These are phyloP conservation scores for Prototheca cutis DNA, from an alignment of 163 green algal genomes.

Conservation along the genomic window DNA sequence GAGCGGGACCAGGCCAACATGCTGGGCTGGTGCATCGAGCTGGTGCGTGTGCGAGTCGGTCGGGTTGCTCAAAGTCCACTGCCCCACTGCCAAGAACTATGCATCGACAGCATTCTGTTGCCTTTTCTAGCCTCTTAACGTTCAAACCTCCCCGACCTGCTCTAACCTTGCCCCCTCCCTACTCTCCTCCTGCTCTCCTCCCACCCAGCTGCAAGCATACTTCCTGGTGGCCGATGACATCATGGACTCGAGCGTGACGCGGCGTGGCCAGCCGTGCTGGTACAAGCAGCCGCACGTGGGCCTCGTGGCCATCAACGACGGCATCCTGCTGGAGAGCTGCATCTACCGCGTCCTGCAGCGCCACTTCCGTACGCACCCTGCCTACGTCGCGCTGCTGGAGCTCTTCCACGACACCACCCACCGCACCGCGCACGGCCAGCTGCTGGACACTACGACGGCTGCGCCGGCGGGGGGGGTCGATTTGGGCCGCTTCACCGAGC, in stretches of 20 bases:
- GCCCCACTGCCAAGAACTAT: no score
- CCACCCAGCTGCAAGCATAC: conserved; percentile 81
- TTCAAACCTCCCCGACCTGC: no score
- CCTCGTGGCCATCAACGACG: conserved; percentile 94
- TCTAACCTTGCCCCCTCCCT: not conserved
- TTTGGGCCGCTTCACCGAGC: conserved; percentile 63
- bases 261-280: conserved; percentile 95
- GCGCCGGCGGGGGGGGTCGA: conserved; percentile 39
- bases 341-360: conserved; percentile 88
- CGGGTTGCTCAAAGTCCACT: no score
- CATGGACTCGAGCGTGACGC: conserved; percentile 94
- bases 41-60: conserved; percentile 36
- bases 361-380: conserved; percentile 46
- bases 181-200: not conserved
- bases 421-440: conserved; percentile 89
- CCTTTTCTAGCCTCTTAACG: no score
- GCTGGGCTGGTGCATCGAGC: conserved; percentile 96
- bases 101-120: no score
- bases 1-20: conserved; percentile 66
- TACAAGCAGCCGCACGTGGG: conserved; percentile 85
- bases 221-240: conserved; percentile 99
- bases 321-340: conserved; percentile 89
- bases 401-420: conserved; percentile 96
- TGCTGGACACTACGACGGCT: conserved; percentile 94
- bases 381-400: conserved; percentile 80